A percentile compares a stretch with the other conserved stretches of the same genome.
phyloP scores from a whole-genome alignment of 2,329 filamentous ascomycete species.

The Talaromyces sp. region DNA sequence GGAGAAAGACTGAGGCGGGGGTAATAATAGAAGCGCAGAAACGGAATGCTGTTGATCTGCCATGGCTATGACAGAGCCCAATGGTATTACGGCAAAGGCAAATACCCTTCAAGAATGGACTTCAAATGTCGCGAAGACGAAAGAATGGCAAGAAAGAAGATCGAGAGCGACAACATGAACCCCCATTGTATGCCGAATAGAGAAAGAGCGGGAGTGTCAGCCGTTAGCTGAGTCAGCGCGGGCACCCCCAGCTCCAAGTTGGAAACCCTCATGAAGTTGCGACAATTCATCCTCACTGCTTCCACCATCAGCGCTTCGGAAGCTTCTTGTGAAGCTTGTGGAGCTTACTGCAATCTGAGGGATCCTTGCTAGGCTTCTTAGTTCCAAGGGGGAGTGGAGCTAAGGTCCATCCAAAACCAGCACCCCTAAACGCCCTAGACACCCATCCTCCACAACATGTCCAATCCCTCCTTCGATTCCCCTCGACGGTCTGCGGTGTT shows the following conservation, averaged over 20 bases:
- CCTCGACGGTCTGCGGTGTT: constrained; percentile 53
- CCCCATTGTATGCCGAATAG: constrained; percentile 3
- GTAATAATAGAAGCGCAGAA: constrained; percentile 61
- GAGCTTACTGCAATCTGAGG: constrained; percentile 7
- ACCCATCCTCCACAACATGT: constrained; percentile 36
- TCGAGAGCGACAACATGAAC: background rate
- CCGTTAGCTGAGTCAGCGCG: constrained; percentile 19
- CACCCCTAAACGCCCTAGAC: constrained; percentile 10
- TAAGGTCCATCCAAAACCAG: constrained; percentile 17
- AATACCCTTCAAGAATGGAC: too few species aligned
- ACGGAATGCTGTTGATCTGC: constrained; percentile 21
- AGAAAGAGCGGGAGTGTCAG: constrained; percentile 5
- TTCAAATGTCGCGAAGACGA: too few species aligned
- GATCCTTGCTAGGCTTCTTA: constrained; percentile 3
- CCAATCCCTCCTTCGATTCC: constrained; percentile 54
- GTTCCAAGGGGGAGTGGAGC: constrained; percentile 23
- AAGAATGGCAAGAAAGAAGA: background rate
- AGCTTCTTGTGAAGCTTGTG: constrained; percentile 36
- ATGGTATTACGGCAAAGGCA: too few species aligned
- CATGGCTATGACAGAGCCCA: constrained; percentile 23
- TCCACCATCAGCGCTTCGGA: constrained; percentile 2
- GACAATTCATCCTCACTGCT: constrained; percentile 3
- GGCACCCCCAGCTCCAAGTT: constrained; percentile 10
- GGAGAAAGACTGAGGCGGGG: constrained; percentile 61
- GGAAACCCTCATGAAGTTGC: constrained; percentile 7